Conservation (phyloP, 169 alveolate species). For the Eimeria praecox region DNA sequence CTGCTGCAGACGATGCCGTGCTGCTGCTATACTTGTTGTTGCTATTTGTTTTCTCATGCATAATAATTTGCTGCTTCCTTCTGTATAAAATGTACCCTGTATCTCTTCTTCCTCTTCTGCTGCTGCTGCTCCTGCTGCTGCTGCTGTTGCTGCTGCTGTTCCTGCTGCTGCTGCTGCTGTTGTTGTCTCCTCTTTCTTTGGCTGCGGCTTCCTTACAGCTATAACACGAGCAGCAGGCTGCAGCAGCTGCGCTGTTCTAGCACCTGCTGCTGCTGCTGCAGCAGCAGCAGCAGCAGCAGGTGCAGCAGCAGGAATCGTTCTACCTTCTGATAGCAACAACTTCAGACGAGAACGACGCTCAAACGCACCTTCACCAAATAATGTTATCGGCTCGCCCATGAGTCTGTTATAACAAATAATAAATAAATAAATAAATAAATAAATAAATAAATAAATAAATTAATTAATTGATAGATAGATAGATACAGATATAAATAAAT, state of each 20-base stretch:
- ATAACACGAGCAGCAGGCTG: conserved; percentile 31
- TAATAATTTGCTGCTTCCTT: conserved; percentile 20
- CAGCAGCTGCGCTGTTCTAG: conserved; percentile 18
- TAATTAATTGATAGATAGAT: neutral
- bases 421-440: neutral
- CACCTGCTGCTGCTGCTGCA: conserved; percentile 8
- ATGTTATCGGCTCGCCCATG: conserved; percentile 75
- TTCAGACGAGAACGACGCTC: conserved; percentile 82
- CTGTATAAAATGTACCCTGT: conserved; percentile 61
- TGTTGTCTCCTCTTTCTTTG: conserved; percentile 10
- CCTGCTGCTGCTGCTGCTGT: conserved; percentile 11
- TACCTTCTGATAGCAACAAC: conserved; percentile 71
- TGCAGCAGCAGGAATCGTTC: neutral
- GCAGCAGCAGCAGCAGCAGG: conserved; percentile 35
- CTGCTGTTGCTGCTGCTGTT: neutral
- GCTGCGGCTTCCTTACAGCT: conserved; percentile 43
- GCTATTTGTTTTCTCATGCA: neutral
- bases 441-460: neutral
- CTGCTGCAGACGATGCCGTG: conserved; percentile 20
- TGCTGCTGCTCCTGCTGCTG: conserved; percentile 1
- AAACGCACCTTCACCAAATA: conserved; percentile 83
- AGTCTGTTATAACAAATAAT: neutral
- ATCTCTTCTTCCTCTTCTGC: conserved; percentile 39
- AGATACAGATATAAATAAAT: neutral
- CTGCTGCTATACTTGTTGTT: conserved; percentile 17